These are phyloP conservation scores for Pyrenochaeta sp. DNA, from an alignment of 2,329 filamentous ascomycete genomes.

Conservation along the genomic window DNA sequence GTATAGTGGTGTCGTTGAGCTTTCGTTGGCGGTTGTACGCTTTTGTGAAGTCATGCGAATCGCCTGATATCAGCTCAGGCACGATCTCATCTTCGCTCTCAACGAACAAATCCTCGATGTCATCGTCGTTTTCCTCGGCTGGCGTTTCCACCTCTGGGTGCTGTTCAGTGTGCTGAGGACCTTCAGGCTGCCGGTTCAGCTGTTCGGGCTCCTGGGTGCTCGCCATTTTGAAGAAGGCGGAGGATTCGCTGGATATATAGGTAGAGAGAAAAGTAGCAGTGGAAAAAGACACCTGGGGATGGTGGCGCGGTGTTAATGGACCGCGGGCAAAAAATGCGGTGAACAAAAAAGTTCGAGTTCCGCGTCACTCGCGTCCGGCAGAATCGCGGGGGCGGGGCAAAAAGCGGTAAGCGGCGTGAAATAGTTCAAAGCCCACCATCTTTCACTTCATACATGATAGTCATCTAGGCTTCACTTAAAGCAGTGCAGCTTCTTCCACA, in stretches of 20 bases:
- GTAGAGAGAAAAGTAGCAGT: not conserved
- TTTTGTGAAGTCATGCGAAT: slow-evolving; percentile 77
- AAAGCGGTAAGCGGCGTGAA: slow-evolving; percentile 12
- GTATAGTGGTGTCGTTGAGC: slow-evolving; percentile 63
- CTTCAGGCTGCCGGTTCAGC: slow-evolving; percentile 12
- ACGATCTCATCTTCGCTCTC: slow-evolving; percentile 60
- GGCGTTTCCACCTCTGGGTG: not conserved
- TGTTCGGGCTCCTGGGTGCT: slow-evolving; percentile 15
- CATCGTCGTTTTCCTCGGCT: slow-evolving; percentile 63
- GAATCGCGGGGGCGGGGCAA: slow-evolving; percentile 22
- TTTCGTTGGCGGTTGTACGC: slow-evolving; percentile 86
- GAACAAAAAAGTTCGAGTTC: slow-evolving; percentile 13
- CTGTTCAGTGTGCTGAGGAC: slow-evolving; percentile 13
- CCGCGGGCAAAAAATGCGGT: not conserved
- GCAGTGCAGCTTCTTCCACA: not conserved
- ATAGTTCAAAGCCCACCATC: not conserved
- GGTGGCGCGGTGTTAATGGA: not conserved
- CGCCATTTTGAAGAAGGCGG: slow-evolving; percentile 14
- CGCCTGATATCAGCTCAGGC: slow-evolving; percentile 65
- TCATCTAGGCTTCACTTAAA: not conserved
- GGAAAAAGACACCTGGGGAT: not conserved
- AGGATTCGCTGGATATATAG: not conserved
- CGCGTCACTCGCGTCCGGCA: slow-evolving; percentile 16
- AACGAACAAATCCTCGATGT: slow-evolving; percentile 71
- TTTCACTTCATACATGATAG: not conserved